These are phyloP conservation scores for Glycyrrhiza uralensis DNA, from an alignment of 306 rosid species.

Conservation along the genomic window DNA sequence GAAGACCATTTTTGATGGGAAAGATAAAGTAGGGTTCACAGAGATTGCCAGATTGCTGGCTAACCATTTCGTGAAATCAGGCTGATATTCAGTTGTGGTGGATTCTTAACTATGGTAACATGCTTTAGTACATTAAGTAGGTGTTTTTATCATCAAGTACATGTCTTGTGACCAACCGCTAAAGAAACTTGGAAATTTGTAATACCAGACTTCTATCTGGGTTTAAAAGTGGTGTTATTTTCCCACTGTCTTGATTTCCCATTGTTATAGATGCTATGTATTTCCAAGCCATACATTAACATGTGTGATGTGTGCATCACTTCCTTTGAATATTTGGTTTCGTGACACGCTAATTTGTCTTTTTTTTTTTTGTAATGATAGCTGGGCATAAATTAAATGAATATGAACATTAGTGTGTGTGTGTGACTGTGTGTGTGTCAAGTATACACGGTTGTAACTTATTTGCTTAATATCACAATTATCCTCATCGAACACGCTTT, in stretches of 20 bases:
- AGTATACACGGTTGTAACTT: neutral
- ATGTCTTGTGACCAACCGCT: neutral
- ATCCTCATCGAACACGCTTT: neutral
- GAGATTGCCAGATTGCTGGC: constrained; percentile 55
- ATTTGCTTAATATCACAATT: neutral
- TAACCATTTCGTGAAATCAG: constrained; percentile 51
- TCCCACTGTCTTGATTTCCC: neutral
- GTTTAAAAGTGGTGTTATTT: constrained; percentile 23
- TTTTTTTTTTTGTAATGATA: neutral
- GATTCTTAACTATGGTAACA: constrained; percentile 13
- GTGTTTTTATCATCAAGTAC: constrained; percentile 2
- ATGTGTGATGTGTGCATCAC: neutral
- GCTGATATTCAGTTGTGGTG: constrained; percentile 20
- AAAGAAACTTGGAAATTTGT: constrained; percentile 35
- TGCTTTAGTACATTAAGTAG: constrained; percentile 19
- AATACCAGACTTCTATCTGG: neutral
- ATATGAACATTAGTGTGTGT: neutral
- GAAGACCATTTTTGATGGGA: constrained; percentile 65
- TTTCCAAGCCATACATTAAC: neutral
- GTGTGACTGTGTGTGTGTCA: neutral
- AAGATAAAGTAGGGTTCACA: constrained; percentile 52
- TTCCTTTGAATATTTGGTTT: neutral
- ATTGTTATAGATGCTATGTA: neutral
- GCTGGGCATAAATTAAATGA: neutral
- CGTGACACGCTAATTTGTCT: neutral